Conservation (phyloP, 257 asterid genomes). For the Lavandula angustifolia region DNA sequence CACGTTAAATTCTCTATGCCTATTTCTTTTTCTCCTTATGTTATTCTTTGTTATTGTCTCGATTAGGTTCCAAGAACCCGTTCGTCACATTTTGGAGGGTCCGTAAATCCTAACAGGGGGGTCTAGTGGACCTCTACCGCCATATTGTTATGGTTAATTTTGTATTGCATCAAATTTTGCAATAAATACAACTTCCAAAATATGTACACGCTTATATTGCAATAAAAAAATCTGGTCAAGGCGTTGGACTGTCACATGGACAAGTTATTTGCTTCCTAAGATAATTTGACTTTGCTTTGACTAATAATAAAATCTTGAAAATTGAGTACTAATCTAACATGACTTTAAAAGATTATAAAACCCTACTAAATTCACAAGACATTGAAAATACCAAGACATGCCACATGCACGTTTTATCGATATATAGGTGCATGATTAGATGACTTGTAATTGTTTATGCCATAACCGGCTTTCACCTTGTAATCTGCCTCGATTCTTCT, state of each 20-base stretch:
- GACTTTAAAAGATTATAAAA: not conserved
- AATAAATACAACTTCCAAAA: not conserved
- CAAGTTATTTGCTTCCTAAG: not conserved
- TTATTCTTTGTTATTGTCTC: no score
- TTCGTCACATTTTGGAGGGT: no score
- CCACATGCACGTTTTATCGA: not conserved
- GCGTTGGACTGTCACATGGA: conserved; percentile 21
- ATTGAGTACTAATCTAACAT: not conserved
- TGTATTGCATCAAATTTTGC: no score
- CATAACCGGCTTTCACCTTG: no score
- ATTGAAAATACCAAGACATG: not conserved
- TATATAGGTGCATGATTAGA: no score
- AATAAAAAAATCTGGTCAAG: conserved; percentile 7
- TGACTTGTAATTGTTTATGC: no score
- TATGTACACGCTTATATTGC: not conserved
- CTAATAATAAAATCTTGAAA: not conserved
- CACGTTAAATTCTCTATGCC: no score
- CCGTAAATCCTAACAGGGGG: no score
- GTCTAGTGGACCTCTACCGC: conserved; percentile 24
- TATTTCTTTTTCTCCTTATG: no score
- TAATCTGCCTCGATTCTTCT: no score
- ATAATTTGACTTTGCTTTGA: conserved; percentile 1
- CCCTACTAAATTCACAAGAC: not conserved
- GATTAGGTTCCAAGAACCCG: no score
- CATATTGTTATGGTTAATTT: not conserved